Conservation (phyloP, 495 filamentous ascomycete species). For the Lasiosphaeris hirsuta region DNA sequence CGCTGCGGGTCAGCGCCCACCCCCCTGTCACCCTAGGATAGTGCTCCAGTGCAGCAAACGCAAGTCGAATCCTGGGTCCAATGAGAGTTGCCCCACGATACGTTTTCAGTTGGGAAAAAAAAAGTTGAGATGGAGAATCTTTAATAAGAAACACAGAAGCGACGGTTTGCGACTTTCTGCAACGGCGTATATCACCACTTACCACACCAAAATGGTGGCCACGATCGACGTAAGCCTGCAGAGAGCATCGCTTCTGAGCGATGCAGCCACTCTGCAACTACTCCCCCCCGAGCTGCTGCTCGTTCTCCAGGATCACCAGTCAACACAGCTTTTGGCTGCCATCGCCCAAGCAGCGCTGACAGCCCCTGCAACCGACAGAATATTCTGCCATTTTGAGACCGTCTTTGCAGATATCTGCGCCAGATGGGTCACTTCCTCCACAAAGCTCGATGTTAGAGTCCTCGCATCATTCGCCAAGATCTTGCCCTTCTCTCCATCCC, state of each 20-base stretch:
- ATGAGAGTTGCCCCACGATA: constrained; percentile 20
- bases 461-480: constrained; percentile 75
- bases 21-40: neutral
- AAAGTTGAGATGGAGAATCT: constrained; percentile 5
- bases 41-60: neutral
- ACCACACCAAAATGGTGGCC: constrained; percentile 39
- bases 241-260: constrained; percentile 36
- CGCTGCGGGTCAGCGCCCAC: neutral
- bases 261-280: constrained; percentile 44
- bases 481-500: constrained; percentile 71
- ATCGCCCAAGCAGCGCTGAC: constrained; percentile 65
- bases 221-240: constrained; percentile 41
- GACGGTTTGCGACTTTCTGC: constrained; percentile 5
- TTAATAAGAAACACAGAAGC: neutral
- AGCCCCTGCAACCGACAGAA: constrained; percentile 57
- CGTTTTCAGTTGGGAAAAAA: constrained; percentile 25
- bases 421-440: constrained; percentile 57
- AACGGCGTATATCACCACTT: constrained; percentile 9
- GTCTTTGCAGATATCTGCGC: constrained; percentile 77
- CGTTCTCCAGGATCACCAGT: constrained; percentile 59
- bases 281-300: constrained; percentile 63
- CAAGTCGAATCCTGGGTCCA: neutral
- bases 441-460: constrained; percentile 46
- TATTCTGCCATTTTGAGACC: constrained; percentile 68
- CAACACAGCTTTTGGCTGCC: constrained; percentile 64